These are phyloP conservation scores for Trametes gibbosa DNA, from an alignment of 768 basidiomycete genomes.

Conservation along the genomic window DNA sequence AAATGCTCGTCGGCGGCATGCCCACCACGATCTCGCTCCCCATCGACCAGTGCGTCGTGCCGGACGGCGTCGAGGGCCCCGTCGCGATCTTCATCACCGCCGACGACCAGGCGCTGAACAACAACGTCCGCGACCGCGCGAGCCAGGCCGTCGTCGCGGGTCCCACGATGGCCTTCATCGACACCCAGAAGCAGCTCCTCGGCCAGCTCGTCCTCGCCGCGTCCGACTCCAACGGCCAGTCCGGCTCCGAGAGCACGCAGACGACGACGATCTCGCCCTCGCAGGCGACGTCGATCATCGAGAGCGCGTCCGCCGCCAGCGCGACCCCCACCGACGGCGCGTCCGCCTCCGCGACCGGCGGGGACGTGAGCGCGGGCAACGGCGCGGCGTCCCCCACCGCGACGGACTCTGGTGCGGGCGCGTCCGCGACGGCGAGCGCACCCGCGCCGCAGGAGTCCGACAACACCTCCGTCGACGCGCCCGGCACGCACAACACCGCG, in stretches of 20 bases:
- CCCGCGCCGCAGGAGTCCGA: slow-evolving; percentile 17
- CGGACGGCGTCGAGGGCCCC: slow-evolving; percentile 66
- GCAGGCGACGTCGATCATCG: slow-evolving; percentile 33
- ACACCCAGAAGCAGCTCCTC: slow-evolving; percentile 53
- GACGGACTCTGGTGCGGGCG: slow-evolving; percentile 14
- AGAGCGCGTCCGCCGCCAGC: slow-evolving; percentile 14
- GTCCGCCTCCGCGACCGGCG: background rate
- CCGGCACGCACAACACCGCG: slow-evolving; percentile 39
- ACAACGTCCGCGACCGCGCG: slow-evolving; percentile 57
- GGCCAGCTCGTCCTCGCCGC: slow-evolving; percentile 40
- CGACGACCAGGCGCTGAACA: slow-evolving; percentile 58
- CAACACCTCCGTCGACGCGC: slow-evolving; percentile 23
- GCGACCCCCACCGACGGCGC: slow-evolving; percentile 15
- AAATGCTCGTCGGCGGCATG: slow-evolving; percentile 70
- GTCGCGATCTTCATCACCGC: slow-evolving; percentile 71
- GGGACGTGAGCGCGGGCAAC: slow-evolving; percentile 21
- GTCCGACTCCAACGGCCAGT: slow-evolving; percentile 2
- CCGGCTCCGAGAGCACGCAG: slow-evolving; percentile 20
- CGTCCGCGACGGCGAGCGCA: slow-evolving; percentile 23
- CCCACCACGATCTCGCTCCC: slow-evolving; percentile 57
- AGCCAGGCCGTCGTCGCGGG: slow-evolving; percentile 62
- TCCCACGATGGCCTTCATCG: slow-evolving; percentile 66
- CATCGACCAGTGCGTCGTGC: slow-evolving; percentile 59
- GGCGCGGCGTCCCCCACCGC: background rate
- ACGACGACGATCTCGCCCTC: slow-evolving; percentile 24